Percentiles rank a stretch among this genome's conserved stretches.
These are phyloP conservation scores for Penicillium fimorum DNA, from an alignment of 495 filamentous ascomycete genomes.

Conservation along the genomic window DNA sequence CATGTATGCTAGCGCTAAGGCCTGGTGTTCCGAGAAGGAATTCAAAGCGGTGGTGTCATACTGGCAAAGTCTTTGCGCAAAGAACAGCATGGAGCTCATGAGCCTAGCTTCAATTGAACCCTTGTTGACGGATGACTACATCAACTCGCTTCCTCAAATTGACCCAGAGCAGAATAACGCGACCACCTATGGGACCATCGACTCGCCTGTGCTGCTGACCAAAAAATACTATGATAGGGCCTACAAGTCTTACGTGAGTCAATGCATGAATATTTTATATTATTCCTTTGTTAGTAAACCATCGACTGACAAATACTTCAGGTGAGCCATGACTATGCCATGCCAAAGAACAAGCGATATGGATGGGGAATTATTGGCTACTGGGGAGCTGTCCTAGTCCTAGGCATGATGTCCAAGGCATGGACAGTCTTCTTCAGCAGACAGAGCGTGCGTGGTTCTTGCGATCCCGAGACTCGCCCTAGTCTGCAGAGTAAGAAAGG, in stretches of 20 bases:
- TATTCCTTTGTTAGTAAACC: too few species aligned
- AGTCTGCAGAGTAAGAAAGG: too few species aligned
- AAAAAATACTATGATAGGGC: background rate
- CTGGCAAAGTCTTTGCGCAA: background rate
- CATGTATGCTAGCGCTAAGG: background rate
- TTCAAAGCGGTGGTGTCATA: background rate
- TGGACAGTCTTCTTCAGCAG: background rate
- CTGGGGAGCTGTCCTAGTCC: background rate
- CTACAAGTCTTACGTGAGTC: background rate
- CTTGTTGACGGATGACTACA: background rate
- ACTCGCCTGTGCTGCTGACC: background rate
- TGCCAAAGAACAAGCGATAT: too few species aligned
- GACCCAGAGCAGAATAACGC: background rate
- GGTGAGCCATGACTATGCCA: too few species aligned
- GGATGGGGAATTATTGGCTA: background rate
- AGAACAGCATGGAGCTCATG: background rate
- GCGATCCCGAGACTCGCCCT: too few species aligned
- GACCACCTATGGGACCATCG: background rate
- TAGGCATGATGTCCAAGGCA: background rate
- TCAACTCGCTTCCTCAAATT: too few species aligned
- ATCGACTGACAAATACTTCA: too few species aligned
- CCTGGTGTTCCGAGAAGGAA: background rate
- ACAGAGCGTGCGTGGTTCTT: background rate
- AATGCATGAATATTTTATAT: too few species aligned
- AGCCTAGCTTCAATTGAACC: background rate